Evolutionary conservation across 2,329 filamentous ascomycete genomes (phyloP).

Genomic region (Septoria linicola): DNA sequence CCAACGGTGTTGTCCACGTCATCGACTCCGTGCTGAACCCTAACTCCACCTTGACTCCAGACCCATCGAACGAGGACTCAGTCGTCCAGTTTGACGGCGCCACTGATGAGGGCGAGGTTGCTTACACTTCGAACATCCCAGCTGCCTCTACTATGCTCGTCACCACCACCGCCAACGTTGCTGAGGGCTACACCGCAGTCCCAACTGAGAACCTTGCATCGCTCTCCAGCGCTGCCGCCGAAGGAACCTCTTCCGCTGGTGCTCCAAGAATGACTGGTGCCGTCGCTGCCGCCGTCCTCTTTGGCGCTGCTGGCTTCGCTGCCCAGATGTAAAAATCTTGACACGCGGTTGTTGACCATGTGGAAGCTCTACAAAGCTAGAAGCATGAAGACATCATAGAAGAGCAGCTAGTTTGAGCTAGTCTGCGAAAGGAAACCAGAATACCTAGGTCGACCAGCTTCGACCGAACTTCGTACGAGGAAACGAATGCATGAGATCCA

Average conservation of each 20-base stretch:
- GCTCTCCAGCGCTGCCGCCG: conserved; percentile 12
- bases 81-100: conserved; percentile 57
- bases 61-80: conserved; percentile 44
- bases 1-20: conserved; percentile 52
- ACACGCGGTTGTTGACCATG: no score
- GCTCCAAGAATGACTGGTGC: conserved; percentile 41
- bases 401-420: no score
- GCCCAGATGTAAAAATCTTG: conserved; percentile 8
- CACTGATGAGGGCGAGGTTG: conserved; percentile 45
- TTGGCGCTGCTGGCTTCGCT: conserved; percentile 45
- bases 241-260: conserved; percentile 27
- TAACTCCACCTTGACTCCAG: conserved; percentile 46
- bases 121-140: conserved; percentile 57
- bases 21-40: conserved; percentile 62
- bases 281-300: conserved; percentile 49
- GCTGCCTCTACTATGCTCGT: conserved; percentile 37
- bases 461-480: no score
- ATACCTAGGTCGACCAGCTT: no score
- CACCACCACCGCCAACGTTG: conserved; percentile 36
- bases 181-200: conserved; percentile 28
- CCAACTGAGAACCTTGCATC: conserved; percentile 16
- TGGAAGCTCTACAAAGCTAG: no score
- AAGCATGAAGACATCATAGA: no score
- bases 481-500: no score
- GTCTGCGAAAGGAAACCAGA: no score